phyloP scores from a whole-genome alignment of 2,329 filamentous ascomycete species.

The Fusarium sp. region DNA sequence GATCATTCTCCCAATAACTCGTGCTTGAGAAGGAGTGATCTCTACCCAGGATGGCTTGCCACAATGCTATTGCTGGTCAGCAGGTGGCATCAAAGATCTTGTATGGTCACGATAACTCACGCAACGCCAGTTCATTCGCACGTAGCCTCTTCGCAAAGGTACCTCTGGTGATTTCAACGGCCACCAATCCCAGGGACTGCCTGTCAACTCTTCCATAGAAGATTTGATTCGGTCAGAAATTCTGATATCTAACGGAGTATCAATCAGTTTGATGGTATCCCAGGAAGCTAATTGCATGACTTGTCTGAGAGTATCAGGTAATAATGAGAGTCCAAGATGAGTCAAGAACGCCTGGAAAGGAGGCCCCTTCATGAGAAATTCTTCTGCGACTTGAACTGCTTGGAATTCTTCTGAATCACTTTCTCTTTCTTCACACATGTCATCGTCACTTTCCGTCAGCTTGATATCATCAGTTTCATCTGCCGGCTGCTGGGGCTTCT shows the following conservation, averaged over 20 bases:
- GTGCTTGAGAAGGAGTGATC: background rate
- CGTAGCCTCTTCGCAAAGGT: background rate
- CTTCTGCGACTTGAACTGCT: background rate
- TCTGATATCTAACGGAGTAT: background rate
- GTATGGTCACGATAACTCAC: background rate
- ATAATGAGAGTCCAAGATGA: constrained; percentile 1
- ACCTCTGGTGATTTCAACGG: background rate
- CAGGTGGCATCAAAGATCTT: background rate
- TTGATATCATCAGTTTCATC: background rate
- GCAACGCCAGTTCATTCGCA: constrained; percentile 6
- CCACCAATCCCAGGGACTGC: constrained; percentile 13
- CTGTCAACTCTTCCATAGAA: background rate
- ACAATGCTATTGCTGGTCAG: constrained; percentile 1
- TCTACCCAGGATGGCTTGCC: background rate
- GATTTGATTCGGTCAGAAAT: background rate
- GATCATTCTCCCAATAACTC: background rate
- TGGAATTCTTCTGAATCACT: background rate
- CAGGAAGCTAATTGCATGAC: background rate
- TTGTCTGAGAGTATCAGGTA: constrained; percentile 2
- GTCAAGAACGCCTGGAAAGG: background rate
- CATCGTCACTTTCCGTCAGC: background rate
- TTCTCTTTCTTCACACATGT: background rate
- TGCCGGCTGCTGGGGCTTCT: background rate
- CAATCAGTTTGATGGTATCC: background rate
- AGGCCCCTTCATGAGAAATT: background rate